Percentiles rank a stretch among this genome's conserved stretches.
Evolutionary conservation across 1,139 yeast species (phyloP).

Genomic region (Meyerozyma elateridarum): DNA sequence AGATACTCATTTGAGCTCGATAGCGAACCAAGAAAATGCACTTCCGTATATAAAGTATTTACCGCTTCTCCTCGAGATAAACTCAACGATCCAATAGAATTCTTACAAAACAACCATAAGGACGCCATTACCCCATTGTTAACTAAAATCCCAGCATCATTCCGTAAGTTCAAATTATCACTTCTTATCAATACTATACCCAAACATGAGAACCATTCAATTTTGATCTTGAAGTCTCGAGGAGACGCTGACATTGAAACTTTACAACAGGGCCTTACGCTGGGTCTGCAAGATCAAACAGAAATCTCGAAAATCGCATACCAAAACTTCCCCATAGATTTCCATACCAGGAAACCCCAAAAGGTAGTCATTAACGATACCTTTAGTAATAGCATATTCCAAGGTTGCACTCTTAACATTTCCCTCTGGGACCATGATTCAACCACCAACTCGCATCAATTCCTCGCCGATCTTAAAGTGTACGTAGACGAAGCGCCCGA

Average conservation of each 20-base stretch:
- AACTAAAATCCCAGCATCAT: constrained; percentile 20
- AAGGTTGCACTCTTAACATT: constrained; percentile 21
- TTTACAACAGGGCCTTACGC: constrained; percentile 8
- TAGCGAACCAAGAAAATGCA: constrained; percentile 8
- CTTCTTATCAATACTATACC: constrained; percentile 18
- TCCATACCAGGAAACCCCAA: constrained; percentile 13
- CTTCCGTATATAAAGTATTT: constrained; percentile 13
- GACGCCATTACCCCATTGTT: constrained; percentile 22
- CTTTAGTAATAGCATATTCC: constrained; percentile 16
- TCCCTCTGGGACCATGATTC: constrained; percentile 28
- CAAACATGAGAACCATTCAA: constrained; percentile 12
- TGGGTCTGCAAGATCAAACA: not conserved
- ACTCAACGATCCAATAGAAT: constrained; percentile 21
- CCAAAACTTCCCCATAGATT: constrained; percentile 6
- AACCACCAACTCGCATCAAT: constrained; percentile 14
- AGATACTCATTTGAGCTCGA: constrained; percentile 1
- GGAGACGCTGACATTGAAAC: constrained; percentile 10
- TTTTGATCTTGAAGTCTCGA: constrained; percentile 26
- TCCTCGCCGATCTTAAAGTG: constrained; percentile 25
- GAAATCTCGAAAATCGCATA: constrained; percentile 1
- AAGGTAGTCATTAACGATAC: constrained; percentile 30
- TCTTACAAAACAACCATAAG: constrained; percentile 7
- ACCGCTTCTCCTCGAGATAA: constrained; percentile 16
- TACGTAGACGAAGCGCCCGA: constrained; percentile 22
- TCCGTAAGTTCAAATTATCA: constrained; percentile 23